Percentiles rank a stretch among this genome's conserved stretches.
These are phyloP conservation scores for Anisodus tanguticus DNA, from an alignment of 257 asterid species.

Conservation along the genomic window DNA sequence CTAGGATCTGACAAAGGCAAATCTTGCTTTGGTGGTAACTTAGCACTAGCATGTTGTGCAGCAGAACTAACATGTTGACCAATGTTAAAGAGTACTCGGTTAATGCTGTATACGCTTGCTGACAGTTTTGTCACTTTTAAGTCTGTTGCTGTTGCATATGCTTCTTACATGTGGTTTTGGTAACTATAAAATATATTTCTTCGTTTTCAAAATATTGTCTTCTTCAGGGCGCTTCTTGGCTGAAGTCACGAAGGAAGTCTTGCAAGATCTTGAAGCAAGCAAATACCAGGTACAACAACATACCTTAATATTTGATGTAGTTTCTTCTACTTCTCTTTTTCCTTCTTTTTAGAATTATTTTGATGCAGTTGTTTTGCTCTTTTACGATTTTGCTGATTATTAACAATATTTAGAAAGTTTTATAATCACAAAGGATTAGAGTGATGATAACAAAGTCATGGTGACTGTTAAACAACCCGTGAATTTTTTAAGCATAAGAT, in stretches of 20 bases:
- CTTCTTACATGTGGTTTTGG: background rate
- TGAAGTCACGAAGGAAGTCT: constrained; percentile 86
- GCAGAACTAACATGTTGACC: no score
- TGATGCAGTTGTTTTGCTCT: background rate
- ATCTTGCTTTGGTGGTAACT: no score
- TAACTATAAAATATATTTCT: background rate
- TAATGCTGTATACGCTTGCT: background rate
- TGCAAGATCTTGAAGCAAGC: constrained; percentile 84
- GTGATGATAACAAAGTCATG: background rate
- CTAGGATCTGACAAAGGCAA: no score
- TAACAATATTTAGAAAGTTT: background rate
- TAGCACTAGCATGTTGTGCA: no score
- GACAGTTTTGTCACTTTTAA: background rate
- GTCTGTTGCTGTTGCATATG: background rate
- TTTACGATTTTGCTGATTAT: background rate
- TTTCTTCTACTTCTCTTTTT: constrained; percentile 22
- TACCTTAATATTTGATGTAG: constrained; percentile 26
- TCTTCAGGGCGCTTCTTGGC: constrained; percentile 85
- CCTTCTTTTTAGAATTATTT: background rate
- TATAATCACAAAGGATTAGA: background rate
- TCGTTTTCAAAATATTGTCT: background rate
- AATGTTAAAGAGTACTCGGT: background rate
- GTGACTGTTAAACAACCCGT: background rate
- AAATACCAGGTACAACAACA: constrained; percentile 71
- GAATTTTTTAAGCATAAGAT: background rate